phyloP scores from a whole-genome alignment of 1,284 basidiomycete species.

The Phellopilus nigrolimitatus region DNA sequence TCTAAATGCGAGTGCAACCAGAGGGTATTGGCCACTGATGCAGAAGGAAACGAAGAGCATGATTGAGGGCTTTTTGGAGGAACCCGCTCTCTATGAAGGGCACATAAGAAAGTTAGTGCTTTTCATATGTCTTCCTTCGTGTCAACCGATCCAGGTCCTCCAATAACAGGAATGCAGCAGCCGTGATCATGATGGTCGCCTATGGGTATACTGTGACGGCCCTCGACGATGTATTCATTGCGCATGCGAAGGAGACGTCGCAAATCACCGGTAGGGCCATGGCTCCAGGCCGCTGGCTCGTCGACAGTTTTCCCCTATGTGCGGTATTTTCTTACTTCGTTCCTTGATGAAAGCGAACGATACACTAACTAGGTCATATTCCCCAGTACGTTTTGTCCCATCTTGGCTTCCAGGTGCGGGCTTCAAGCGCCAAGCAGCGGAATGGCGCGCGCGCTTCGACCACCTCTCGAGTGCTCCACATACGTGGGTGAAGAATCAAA shows the following conservation, averaged over 20 bases:
- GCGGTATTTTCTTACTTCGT: slow-evolving; percentile 8
- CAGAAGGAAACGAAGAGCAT: slow-evolving; percentile 6
- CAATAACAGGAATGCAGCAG: slow-evolving; percentile 33
- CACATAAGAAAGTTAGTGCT: slow-evolving; percentile 18
- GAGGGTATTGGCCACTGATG: slow-evolving; percentile 7
- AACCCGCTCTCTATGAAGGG: slow-evolving; percentile 3
- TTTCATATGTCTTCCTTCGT: neutral
- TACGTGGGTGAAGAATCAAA: slow-evolving; percentile 39
- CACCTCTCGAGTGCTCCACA: slow-evolving; percentile 31
- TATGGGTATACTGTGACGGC: slow-evolving; percentile 40
- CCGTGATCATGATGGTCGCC: slow-evolving; percentile 40
- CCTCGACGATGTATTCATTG: slow-evolving; percentile 37
- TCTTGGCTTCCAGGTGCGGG: slow-evolving; percentile 16
- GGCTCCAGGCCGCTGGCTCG: slow-evolving; percentile 40
- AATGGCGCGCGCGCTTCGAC: slow-evolving; percentile 32
- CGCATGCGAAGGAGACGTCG: slow-evolving; percentile 37
- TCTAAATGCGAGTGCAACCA: slow-evolving; percentile 1
- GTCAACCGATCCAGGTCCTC: neutral
- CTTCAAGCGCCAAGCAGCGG: slow-evolving; percentile 11
- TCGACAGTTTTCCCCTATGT: slow-evolving; percentile 41
- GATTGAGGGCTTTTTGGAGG: slow-evolving; percentile 7
- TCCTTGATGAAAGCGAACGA: neutral
- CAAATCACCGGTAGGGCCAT: slow-evolving; percentile 38
- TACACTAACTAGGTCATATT: too few relatives aligned
- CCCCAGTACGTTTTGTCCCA: slow-evolving; percentile 13